Conservation (phyloP, 1,284 basidiomycete genomes). For the Cutaneotrichosporon mucoides region DNA sequence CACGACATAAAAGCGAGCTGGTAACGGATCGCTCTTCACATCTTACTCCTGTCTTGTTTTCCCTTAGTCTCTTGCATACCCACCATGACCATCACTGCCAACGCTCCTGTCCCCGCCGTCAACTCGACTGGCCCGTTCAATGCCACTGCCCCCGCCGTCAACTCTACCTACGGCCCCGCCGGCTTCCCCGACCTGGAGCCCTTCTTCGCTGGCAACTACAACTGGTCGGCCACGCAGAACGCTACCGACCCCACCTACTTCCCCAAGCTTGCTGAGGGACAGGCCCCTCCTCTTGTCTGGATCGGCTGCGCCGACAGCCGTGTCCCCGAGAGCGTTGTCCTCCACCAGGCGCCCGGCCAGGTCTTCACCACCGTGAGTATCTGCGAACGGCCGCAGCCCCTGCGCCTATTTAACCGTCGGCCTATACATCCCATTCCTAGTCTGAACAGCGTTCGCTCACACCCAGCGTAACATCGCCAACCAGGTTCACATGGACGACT, state of each 20-base stretch:
- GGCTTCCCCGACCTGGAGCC: slow-evolving; percentile 19
- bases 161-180: background rate
- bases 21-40: background rate
- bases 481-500: slow-evolving; percentile 71
- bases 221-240: slow-evolving; percentile 32
- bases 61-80: too few species aligned
- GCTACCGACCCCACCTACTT: slow-evolving; percentile 35
- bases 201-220: slow-evolving; percentile 33
- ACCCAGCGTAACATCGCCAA: slow-evolving; percentile 21
- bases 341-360: slow-evolving; percentile 56
- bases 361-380: slow-evolving; percentile 58
- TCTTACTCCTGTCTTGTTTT: background rate
- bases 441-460: background rate
- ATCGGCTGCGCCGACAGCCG: slow-evolving; percentile 49
- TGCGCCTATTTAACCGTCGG: background rate
- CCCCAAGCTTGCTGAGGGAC: slow-evolving; percentile 32
- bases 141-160: background rate
- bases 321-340: slow-evolving; percentile 46
- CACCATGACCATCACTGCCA: background rate
- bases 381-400: too few species aligned
- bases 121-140: background rate
- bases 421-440: background rate
- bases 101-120: background rate
- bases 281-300: slow-evolving; percentile 45
- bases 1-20: too few species aligned